Percentiles rank a stretch among this genome's conserved stretches.
These are phyloP conservation scores for Aspergillus homomorphus DNA, from an alignment of 495 filamentous ascomycete genomes.

Conservation along the genomic window DNA sequence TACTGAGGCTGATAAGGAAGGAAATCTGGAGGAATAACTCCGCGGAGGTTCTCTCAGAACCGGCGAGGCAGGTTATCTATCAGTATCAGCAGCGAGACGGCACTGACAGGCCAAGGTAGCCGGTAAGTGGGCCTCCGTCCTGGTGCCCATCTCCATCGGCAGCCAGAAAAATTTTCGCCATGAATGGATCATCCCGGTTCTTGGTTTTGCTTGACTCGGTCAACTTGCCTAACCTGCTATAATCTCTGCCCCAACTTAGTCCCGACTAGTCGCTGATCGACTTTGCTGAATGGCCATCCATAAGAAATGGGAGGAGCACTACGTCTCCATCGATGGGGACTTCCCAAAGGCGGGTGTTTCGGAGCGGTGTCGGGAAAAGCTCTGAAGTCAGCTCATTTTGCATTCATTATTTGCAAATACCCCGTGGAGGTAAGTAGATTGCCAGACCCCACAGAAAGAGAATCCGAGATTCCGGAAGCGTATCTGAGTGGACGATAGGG, in stretches of 20 bases:
- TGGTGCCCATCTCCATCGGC: not conserved
- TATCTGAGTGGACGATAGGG: not conserved
- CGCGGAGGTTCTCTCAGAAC: not conserved
- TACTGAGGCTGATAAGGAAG: not conserved
- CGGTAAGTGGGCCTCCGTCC: conserved; percentile 1
- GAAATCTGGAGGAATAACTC: conserved; percentile 1
- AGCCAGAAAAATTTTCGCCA: conserved; percentile 4
- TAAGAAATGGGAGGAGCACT: not conserved
- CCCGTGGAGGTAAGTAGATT: not conserved
- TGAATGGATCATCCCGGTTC: conserved; percentile 1
- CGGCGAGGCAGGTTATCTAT: not conserved
- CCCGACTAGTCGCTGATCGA: not conserved
- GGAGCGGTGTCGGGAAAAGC: not conserved
- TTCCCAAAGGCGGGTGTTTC: not conserved
- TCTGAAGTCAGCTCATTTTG: not conserved
- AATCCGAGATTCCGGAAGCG: not conserved
- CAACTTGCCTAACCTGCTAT: not conserved
- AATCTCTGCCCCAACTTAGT: not conserved
- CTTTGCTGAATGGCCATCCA: not conserved
- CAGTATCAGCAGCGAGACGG: not conserved
- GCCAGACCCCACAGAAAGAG: not conserved
- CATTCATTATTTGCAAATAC: too few species aligned
- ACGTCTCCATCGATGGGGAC: not conserved
- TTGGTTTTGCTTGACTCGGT: conserved; percentile 1
- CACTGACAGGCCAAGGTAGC: not conserved